Evolutionary conservation across 2,329 filamentous ascomycete genomes (phyloP).

Genomic region (Trichoderma sp.): DNA sequence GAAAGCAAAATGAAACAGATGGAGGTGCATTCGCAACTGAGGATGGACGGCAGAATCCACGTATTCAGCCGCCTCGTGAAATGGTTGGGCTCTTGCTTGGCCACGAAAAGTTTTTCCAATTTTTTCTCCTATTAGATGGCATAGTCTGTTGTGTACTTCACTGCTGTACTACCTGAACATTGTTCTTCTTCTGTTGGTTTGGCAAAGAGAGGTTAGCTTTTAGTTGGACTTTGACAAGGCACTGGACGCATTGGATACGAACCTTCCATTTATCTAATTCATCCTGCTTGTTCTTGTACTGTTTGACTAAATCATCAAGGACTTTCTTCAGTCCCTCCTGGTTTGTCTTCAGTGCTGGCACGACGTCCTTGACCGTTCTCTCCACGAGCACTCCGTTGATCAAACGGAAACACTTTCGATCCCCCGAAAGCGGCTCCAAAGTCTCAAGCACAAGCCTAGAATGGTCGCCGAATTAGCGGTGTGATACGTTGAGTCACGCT

Average conservation of each 20-base stretch:
- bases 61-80: neutral
- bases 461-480: conserved; percentile 29
- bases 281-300: conserved; percentile 92
- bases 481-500: conserved; percentile 36
- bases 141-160: conserved; percentile 37
- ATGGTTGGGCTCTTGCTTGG: neutral
- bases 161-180: conserved; percentile 82
- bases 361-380: conserved; percentile 87
- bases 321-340: conserved; percentile 93
- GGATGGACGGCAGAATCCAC: neutral
- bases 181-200: conserved; percentile 75
- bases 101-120: neutral
- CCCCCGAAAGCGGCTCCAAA: conserved; percentile 74
- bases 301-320: conserved; percentile 89
- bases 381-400: conserved; percentile 97
- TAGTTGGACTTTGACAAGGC: neutral
- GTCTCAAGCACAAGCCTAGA: conserved; percentile 90
- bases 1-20: neutral
- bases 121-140: neutral
- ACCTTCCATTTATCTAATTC: conserved; percentile 99
- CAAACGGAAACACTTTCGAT: conserved; percentile 97
- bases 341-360: conserved; percentile 90
- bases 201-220: conserved; percentile 25
- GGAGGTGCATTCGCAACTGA: neutral
- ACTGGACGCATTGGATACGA: conserved; percentile 33